A percentile compares a stretch with the other conserved stretches of the same genome.
phyloP scores from a whole-genome alignment of 805 yeast species.

The Saturnispora dispora region DNA sequence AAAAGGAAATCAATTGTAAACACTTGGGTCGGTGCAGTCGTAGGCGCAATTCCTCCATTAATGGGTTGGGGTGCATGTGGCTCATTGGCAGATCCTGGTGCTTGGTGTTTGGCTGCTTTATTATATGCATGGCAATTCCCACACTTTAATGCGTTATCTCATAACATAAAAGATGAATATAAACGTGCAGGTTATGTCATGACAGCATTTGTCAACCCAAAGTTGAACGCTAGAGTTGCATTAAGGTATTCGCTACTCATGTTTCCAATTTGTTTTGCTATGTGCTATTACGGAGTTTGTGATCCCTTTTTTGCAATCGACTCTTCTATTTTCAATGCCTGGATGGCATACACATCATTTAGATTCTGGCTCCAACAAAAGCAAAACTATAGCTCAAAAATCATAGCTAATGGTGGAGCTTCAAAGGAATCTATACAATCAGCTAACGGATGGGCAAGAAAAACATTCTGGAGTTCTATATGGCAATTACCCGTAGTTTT shows the following conservation, averaged over 20 bases:
- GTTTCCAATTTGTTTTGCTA: conserved; percentile 87
- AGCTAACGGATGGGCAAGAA: conserved; percentile 68
- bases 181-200: conserved; percentile 93
- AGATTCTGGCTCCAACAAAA: conserved; percentile 83
- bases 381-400: conserved; percentile 38
- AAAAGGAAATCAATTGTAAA: conserved; percentile 78
- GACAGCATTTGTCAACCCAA: conserved; percentile 92
- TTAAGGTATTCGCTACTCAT: conserved; percentile 81
- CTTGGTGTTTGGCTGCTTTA: conserved; percentile 87
- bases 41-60: conserved; percentile 95
- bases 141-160: conserved; percentile 88
- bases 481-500: conserved; percentile 88
- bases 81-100: conserved; percentile 75
- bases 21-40: conserved; percentile 99
- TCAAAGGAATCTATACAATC: conserved; percentile 49
- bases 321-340: conserved; percentile 71
- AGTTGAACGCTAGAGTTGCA: conserved; percentile 86
- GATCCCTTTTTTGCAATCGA: conserved; percentile 78
- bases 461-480: conserved; percentile 88
- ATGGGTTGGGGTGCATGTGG: conserved; percentile 99
- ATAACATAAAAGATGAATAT: conserved; percentile 80
- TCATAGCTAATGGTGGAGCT: conserved; percentile 27
- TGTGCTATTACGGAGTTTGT: conserved; percentile 69
- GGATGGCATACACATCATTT: conserved; percentile 75
- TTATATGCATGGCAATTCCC: conserved; percentile 98